Evolutionary conservation across 106 monocot genomes (phyloP), one percentile per base, ranked within the genome.

Genomic region (Allium fistulosum): DNA sequence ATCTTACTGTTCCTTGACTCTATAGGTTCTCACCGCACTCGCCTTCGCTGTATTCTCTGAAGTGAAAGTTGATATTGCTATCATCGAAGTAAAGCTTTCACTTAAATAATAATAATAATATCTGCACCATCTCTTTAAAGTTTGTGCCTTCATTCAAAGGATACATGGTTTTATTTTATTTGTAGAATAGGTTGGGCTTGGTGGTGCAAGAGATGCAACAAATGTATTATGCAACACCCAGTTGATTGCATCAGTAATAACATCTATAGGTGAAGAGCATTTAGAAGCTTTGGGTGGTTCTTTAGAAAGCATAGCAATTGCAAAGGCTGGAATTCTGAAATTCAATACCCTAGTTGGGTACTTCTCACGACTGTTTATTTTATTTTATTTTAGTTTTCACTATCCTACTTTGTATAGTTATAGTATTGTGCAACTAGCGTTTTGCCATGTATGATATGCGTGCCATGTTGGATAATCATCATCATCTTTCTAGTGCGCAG

Each of bases 251-350:
- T 73, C 93, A 45, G 80, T 99, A 57, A 90, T 99, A 80, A 99
- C 99, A 64, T 90, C 99, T 58, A 80, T 93, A 72, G 93, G 81
- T 28, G 81, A 93, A 71, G 99, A 99, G 80, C 93, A 99, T 76
- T 84, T 99, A 79, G 78, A 80, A 51, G 92, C 99, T 46, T 75
- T 99, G 53, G 99, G 99, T 51, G 99, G 99, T 62, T 87, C 99
- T 59, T 59, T 99, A 45, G 91, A 93, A 87, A 99, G 90, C 71
- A 90, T 99, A 74, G 99, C 93, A 52, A 64, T 85, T 78, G 93
- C 99, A 76, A 99, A 99, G 53, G 85, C 93, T 51, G 99, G 99
- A 80, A 93, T 99, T 59, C 90, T 99, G 76, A 99, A 99, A 59
- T 64, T 80, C 56, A 82, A 73, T 13, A 67, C 87, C 67, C 90